phyloP scores from a whole-genome alignment of 2,329 filamentous ascomycete species.

The Aspergillus floridensis region DNA sequence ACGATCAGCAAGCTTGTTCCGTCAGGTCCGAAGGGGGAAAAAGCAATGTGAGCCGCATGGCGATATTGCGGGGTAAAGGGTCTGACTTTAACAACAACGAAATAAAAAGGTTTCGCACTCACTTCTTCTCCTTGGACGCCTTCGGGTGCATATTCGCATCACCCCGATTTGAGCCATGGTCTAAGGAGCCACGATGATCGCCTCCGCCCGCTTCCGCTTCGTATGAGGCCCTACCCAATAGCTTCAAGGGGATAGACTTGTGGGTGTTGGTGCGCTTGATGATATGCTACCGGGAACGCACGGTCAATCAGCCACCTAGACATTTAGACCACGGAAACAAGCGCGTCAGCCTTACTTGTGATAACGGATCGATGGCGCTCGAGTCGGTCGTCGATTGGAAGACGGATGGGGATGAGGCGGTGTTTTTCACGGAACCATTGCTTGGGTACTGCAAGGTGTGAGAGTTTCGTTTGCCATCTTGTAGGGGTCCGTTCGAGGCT shows the following conservation, averaged over 20 bases:
- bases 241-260: slow-evolving; percentile 51
- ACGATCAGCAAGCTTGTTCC: background rate
- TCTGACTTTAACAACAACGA: background rate
- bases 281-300: slow-evolving; percentile 51
- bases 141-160: slow-evolving; percentile 36
- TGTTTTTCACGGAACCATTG: slow-evolving; percentile 24
- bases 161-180: slow-evolving; percentile 29
- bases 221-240: slow-evolving; percentile 40
- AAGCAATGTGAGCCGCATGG: slow-evolving; percentile 1
- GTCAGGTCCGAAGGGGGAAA: background rate
- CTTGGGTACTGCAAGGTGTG: slow-evolving; percentile 17
- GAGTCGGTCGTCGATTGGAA: slow-evolving; percentile 32
- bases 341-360: slow-evolving; percentile 51
- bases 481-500: slow-evolving; percentile 29
- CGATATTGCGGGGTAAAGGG: background rate
- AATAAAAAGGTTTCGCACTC: slow-evolving; percentile 30
- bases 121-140: slow-evolving; percentile 64
- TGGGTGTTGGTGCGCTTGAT: slow-evolving; percentile 66
- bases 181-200: slow-evolving; percentile 30
- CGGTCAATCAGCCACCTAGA: slow-evolving; percentile 11
- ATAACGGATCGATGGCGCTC: slow-evolving; percentile 63
- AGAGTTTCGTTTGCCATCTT: slow-evolving; percentile 26
- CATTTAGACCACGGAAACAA: background rate
- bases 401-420: slow-evolving; percentile 24
- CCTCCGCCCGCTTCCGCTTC: slow-evolving; percentile 42